Evolutionary conservation across 2,329 filamentous ascomycete species (phyloP).

Genomic region (Emydomyces testavorans): DNA sequence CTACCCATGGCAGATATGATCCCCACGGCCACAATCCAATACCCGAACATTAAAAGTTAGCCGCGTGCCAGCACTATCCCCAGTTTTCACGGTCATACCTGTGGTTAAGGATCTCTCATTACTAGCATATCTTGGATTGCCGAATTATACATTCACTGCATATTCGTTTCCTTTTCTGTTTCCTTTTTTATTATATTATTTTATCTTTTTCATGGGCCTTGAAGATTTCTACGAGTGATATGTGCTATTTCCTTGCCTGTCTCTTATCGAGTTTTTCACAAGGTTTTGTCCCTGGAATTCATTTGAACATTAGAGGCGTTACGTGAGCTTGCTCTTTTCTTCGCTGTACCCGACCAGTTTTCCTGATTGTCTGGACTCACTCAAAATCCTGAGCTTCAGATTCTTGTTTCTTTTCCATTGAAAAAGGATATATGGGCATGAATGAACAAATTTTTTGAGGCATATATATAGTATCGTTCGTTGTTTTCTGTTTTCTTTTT

Average conservation of each 20-base stretch:
- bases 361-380: not conserved
- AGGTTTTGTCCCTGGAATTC: not conserved
- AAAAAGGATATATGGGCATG: constrained; percentile 4
- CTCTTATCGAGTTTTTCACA: not conserved
- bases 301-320: constrained; percentile 11
- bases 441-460: not conserved
- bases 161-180: constrained; percentile 12
- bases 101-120: constrained; percentile 4
- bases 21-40: constrained; percentile 8
- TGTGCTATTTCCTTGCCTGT: constrained; percentile 6
- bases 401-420: not conserved
- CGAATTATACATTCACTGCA: constrained; percentile 11
- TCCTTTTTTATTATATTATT: too few relatives aligned
- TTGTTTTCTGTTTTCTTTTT: not conserved
- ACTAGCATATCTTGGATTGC: not conserved
- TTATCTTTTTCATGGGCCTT: constrained; percentile 5
- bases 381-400: not conserved
- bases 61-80: not conserved
- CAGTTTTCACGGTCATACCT: not conserved
- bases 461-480: constrained; percentile 8
- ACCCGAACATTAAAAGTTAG: constrained; percentile 12
- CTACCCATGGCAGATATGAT: constrained; percentile 47
- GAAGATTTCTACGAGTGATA: constrained; percentile 10
- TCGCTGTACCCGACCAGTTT: not conserved
- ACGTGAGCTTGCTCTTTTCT: not conserved